A percentile compares a stretch with the other conserved stretches of the same genome.
Evolutionary conservation across 2,329 filamentous ascomycete genomes (phyloP).

Genomic region (Trichothecium roseum): DNA sequence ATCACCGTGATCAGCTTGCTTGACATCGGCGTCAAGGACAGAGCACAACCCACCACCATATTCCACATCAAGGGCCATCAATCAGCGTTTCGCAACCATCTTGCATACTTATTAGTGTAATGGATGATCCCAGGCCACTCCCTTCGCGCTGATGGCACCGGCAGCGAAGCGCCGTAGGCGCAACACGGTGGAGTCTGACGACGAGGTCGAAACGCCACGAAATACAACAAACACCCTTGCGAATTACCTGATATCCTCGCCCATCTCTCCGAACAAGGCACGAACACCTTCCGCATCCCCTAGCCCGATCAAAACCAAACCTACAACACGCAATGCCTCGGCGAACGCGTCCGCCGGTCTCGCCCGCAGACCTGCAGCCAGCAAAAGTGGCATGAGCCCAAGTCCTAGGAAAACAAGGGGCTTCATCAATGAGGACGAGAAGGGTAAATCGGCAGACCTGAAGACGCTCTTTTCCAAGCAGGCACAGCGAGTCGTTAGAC

Average conservation of each 20-base stretch:
- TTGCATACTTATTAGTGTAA: too few species aligned
- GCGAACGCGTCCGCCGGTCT: conserved; percentile 9
- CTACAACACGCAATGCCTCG: conserved; percentile 7
- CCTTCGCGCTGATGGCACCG: conserved; percentile 39
- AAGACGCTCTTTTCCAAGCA: conserved; percentile 52
- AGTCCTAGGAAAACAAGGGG: conserved; percentile 29
- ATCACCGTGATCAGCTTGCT: not conserved
- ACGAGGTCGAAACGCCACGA: conserved; percentile 25
- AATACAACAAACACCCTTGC: conserved; percentile 33
- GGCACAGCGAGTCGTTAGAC: conserved; percentile 34
- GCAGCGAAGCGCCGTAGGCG: conserved; percentile 49
- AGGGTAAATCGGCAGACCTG: conserved; percentile 45
- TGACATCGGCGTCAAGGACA: not conserved
- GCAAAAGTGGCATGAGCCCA: conserved; percentile 19
- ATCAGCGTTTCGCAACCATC: too few species aligned
- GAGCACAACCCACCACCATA: too few species aligned
- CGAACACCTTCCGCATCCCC: conserved; percentile 25
- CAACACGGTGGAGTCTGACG: conserved; percentile 39
- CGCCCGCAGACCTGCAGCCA: conserved; percentile 14
- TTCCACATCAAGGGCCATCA: too few species aligned
- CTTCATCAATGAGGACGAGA: conserved; percentile 32
- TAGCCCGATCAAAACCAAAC: conserved; percentile 27
- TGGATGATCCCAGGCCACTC: conserved; percentile 8
- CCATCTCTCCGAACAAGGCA: conserved; percentile 25
- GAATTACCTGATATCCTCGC: conserved; percentile 45